Evolutionary conservation across 768 basidiomycete species (phyloP).

Genomic region (Podaxis pistillaris): DNA sequence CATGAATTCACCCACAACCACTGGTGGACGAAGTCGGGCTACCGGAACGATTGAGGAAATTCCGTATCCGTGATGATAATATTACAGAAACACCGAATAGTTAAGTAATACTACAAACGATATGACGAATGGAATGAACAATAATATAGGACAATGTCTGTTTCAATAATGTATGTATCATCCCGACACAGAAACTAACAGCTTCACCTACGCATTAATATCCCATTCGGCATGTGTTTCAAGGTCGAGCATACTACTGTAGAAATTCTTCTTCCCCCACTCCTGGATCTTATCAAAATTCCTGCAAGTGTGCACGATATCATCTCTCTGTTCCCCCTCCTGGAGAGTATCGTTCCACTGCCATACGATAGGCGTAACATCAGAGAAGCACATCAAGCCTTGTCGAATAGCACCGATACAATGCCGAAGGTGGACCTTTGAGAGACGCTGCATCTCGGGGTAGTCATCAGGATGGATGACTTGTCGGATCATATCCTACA

Average conservation of each 20-base stretch:
- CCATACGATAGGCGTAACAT: slow-evolving; percentile 22
- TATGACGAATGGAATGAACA: background rate
- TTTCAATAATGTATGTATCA: background rate
- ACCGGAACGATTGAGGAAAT: slow-evolving; percentile 2
- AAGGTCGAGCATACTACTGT: slow-evolving; percentile 1
- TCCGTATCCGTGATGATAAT: background rate
- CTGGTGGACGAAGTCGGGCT: background rate
- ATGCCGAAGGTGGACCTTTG: slow-evolving; percentile 20
- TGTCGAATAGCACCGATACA: slow-evolving; percentile 22
- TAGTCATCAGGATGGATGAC: slow-evolving; percentile 18
- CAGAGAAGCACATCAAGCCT: slow-evolving; percentile 21
- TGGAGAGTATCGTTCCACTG: slow-evolving; percentile 18
- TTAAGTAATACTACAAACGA: background rate
- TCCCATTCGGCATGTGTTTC: slow-evolving; percentile 7
- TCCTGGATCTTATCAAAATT: slow-evolving; percentile 20
- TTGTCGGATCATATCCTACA: slow-evolving; percentile 20
- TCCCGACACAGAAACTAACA: background rate
- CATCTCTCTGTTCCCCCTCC: slow-evolving; percentile 1
- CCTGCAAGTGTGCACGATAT: slow-evolving; percentile 20
- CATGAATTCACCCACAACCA: background rate
- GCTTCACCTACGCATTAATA: background rate
- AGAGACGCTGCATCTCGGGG: slow-evolving; percentile 13
- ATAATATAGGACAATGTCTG: background rate
- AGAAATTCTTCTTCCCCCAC: slow-evolving; percentile 18
- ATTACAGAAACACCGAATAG: background rate